These are phyloP conservation scores for Solanum pimpinellifolium DNA, from an alignment of 257 asterid species.

Conservation along the genomic window DNA sequence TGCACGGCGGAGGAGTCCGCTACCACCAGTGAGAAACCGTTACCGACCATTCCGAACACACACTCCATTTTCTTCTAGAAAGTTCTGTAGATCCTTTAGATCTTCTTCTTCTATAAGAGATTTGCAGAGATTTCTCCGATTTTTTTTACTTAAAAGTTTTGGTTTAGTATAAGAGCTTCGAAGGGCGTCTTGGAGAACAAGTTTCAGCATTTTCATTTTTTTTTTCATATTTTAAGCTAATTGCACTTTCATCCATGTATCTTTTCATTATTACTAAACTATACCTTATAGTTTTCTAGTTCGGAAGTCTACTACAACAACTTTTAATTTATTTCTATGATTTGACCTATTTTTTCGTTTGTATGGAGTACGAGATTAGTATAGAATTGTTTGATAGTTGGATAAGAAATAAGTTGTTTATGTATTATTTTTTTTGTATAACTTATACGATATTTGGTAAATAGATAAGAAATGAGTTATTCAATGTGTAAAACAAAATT, in stretches of 20 bases:
- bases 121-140: neutral
- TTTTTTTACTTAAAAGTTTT: neutral
- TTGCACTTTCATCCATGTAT: neutral
- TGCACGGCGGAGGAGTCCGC: slow-evolving; percentile 96
- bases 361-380: too few relatives aligned
- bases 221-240: neutral
- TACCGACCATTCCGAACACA: slow-evolving; percentile 81
- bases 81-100: neutral
- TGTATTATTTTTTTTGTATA: too few relatives aligned
- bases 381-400: too few relatives aligned
- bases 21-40: slow-evolving; percentile 76
- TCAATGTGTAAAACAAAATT: too few relatives aligned
- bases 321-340: neutral
- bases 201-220: neutral
- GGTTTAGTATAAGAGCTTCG: neutral
- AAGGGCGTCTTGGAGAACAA: slow-evolving; percentile 58
- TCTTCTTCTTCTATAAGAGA: slow-evolving; percentile 5
- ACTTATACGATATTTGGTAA: too few relatives aligned
- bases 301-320: neutral
- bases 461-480: too few relatives aligned
- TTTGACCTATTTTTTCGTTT: neutral
- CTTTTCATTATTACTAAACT: neutral
- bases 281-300: neutral
- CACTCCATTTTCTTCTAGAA: slow-evolving; percentile 54
- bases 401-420: too few relatives aligned